Evolutionary conservation across 1,139 yeast genomes (phyloP), one percentile per base, ranked within the genome.

Genomic region (Hyphopichia fennica): DNA sequence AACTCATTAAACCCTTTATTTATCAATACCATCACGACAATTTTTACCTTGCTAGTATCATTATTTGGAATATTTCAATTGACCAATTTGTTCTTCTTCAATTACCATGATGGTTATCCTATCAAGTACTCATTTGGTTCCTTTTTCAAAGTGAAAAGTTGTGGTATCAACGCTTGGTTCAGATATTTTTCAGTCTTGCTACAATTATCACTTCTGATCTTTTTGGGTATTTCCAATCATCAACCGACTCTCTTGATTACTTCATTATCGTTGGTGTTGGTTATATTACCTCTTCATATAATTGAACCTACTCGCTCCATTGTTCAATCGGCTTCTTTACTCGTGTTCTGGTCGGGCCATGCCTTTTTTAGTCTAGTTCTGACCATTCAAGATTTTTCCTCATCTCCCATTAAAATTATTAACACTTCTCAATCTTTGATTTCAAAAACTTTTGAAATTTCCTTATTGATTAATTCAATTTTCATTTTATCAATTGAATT

Each of bases 361-460:
- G 17, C 18, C 5, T 2, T 28, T 9, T 19, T 28, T 7, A 11
- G 23, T 11, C 3, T 22, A 9, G 34, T 34, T 6, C 10, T 38
- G 13, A 4, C 15, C 11, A 28, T 34, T 14, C 41, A 38, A 20
- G 41, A 38, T 32, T 23, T 25, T 41, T 40, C 50, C 10, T 51
- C 59, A 20, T 59, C 71, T 5, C 28, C 13, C 28, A 8, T 20
- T 20, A 66, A 67, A 44, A 51, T 66, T 23, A 29, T 4, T 54
- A 57, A 53, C 49, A 51, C 23, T 34, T 62, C 16, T 44, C 57
- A 37, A 43, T 47, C 18, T 30, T 10, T 38, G 25, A n/a, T 16
- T 19, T 34, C 41, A 18, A 35, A 33, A n/a, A 27, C 44, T 7
- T 38, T 41, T 7, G 49, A 49, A 35, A 20, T 53, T 20, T 49